Conservation (phyloP, 345 rosid genomes). For the Boechera retrofracta region DNA sequence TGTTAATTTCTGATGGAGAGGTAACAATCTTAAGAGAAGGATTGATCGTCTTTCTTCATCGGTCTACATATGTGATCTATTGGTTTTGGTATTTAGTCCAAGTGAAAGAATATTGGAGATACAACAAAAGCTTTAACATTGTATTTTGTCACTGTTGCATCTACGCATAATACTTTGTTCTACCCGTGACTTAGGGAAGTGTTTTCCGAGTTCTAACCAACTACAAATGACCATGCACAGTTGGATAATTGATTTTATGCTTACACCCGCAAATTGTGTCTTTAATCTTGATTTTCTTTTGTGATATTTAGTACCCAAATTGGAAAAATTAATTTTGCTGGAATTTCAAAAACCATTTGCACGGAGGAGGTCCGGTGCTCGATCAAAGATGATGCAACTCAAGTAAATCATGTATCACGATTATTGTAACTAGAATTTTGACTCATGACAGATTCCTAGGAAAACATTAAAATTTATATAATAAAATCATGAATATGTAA, state of each 20-base stretch:
- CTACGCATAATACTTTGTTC: too few relatives aligned
- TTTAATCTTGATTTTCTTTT: conserved; percentile 1
- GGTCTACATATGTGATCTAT: too few relatives aligned
- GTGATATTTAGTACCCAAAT: conserved; percentile 6
- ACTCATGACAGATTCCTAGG: neutral
- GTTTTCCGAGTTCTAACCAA: too few relatives aligned
- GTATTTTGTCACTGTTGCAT: too few relatives aligned
- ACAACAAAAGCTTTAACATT: too few relatives aligned
- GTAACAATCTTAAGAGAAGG: neutral
- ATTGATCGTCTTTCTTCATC: neutral
- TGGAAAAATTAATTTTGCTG: too few relatives aligned
- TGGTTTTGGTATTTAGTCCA: too few relatives aligned
- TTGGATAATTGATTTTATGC: too few relatives aligned
- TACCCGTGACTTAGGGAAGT: too few relatives aligned
- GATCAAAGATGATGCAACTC: conserved; percentile 66
- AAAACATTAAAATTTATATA: neutral
- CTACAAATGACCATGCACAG: neutral
- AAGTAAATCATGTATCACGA: conserved; percentile 41
- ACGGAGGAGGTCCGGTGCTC: conserved; percentile 48
- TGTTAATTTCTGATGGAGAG: neutral
- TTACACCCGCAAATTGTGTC: neutral
- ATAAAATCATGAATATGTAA: neutral
- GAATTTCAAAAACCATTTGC: neutral
- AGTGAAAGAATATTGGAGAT: too few relatives aligned
- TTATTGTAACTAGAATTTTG: neutral